These are phyloP conservation scores for Metschnikowia bowlesiae DNA, from an alignment of 805 yeast genomes.

Conservation along the genomic window DNA sequence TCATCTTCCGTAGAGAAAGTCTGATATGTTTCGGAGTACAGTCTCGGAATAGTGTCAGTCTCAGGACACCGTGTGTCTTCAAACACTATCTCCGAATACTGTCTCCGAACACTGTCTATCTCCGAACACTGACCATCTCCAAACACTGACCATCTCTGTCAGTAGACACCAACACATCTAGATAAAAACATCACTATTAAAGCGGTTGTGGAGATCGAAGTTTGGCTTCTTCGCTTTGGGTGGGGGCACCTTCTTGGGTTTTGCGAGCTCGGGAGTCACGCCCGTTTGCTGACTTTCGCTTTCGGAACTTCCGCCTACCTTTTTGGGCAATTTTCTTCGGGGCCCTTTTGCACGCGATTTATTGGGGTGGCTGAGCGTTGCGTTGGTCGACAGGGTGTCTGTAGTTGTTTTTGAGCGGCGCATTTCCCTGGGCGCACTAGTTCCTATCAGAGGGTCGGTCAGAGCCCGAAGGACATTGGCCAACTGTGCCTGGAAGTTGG, in stretches of 20 bases:
- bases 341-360: slow-evolving; percentile 51
- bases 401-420: slow-evolving; percentile 9
- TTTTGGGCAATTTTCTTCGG: slow-evolving; percentile 43
- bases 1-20: no score
- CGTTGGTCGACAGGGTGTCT: neutral
- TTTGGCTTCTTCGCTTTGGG: slow-evolving; percentile 15
- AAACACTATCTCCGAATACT: no score
- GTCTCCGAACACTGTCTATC: no score
- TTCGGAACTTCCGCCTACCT: neutral
- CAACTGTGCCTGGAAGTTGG: slow-evolving; percentile 13
- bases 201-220: slow-evolving; percentile 13
- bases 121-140: no score
- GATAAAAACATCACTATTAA: slow-evolving; percentile 32
- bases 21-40: no score
- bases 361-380: slow-evolving; percentile 39
- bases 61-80: no score
- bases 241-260: slow-evolving; percentile 12
- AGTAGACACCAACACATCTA: slow-evolving; percentile 4
- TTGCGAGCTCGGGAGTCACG: neutral
- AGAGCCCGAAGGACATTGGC: slow-evolving; percentile 27
- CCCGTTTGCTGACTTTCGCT: neutral
- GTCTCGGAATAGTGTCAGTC: no score
- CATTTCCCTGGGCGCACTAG: neutral
- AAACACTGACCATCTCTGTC: no score
- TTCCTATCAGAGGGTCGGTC: slow-evolving; percentile 22